These are phyloP conservation scores for Starmera caribaea DNA, from an alignment of 805 yeast species.

Conservation along the genomic window DNA sequence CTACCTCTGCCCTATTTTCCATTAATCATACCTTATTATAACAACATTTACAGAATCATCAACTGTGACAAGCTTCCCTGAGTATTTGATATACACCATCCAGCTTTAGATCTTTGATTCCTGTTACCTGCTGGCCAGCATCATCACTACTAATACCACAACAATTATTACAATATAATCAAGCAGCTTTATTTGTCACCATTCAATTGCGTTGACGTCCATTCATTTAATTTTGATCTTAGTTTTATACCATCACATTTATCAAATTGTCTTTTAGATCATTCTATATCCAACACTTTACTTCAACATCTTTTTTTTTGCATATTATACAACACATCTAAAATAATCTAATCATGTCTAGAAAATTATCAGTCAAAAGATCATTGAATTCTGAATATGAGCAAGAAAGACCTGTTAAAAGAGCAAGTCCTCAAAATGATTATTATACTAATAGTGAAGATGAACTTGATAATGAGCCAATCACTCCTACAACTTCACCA, in stretches of 20 bases:
- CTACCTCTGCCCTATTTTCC: too few relatives aligned
- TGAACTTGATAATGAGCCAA: too few relatives aligned
- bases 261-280: neutral
- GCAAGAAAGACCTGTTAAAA: too few relatives aligned
- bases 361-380: slow-evolving; percentile 11
- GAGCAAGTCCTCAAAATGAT: too few relatives aligned
- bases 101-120: too few relatives aligned
- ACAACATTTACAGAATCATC: too few relatives aligned
- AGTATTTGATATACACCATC: too few relatives aligned
- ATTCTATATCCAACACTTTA: neutral
- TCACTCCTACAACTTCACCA: too few relatives aligned
- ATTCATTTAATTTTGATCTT: slow-evolving; percentile 9
- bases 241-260: slow-evolving; percentile 6
- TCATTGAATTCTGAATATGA: neutral
- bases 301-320: neutral
- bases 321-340: slow-evolving; percentile 1
- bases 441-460: too few relatives aligned
- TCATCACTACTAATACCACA: neutral
- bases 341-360: too few relatives aligned
- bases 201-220: slow-evolving; percentile 24
- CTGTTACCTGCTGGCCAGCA: neutral
- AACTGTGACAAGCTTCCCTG: too few relatives aligned
- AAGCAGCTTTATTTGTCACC: slow-evolving; percentile 13
- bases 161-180: neutral
- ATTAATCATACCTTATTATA: too few relatives aligned